Evolutionary conservation across 1,284 basidiomycete genomes (phyloP).

Genomic region (Sanghuangporus sanghuang): DNA sequence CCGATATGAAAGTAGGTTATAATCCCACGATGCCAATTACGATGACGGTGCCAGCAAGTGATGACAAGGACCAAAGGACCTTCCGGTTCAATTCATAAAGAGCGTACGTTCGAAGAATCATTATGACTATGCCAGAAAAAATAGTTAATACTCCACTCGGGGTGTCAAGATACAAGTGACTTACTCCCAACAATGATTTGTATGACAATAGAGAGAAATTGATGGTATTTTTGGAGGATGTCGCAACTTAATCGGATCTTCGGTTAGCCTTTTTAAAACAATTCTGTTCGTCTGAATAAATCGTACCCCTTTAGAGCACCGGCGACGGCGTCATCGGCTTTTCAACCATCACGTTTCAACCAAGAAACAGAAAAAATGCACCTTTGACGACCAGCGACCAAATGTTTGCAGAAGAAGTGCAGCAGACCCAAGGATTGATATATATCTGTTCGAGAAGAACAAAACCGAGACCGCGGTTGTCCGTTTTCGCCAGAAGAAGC

Average conservation of each 20-base stretch:
- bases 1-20: background rate
- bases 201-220: slow-evolving; percentile 8
- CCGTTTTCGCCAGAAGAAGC: slow-evolving; percentile 14
- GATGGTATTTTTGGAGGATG: slow-evolving; percentile 11
- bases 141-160: background rate
- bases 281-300: background rate
- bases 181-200: slow-evolving; percentile 16
- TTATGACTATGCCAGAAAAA: background rate
- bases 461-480: slow-evolving; percentile 2
- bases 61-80: background rate
- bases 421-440: slow-evolving; percentile 11
- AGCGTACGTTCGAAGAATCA: slow-evolving; percentile 18
- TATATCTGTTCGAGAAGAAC: slow-evolving; percentile 15
- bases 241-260: slow-evolving; percentile 5
- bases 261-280: background rate
- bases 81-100: slow-evolving; percentile 8
- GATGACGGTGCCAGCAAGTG: background rate
- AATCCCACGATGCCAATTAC: slow-evolving; percentile 2
- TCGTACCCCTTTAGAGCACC: background rate
- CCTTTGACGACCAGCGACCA: background rate
- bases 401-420: slow-evolving; percentile 10
- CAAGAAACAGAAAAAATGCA: background rate
- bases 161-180: background rate
- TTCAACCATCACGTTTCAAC: background rate
- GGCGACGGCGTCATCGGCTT: background rate